These are phyloP conservation scores for Populus simonii DNA, from an alignment of 345 rosid species.

Conservation along the genomic window DNA sequence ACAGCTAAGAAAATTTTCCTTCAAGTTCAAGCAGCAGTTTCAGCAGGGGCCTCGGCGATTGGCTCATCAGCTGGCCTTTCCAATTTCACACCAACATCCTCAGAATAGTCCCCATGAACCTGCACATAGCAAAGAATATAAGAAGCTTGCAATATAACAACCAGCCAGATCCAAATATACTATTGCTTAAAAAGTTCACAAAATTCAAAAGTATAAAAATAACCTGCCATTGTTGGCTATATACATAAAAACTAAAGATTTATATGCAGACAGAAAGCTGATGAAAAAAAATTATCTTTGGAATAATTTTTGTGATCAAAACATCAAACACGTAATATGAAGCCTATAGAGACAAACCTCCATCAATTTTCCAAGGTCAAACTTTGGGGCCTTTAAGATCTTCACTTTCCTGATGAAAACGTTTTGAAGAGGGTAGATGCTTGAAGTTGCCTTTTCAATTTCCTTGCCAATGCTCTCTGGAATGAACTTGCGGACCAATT, in stretches of 20 bases:
- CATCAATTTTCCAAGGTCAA: constrained; percentile 98
- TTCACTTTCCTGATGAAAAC: constrained; percentile 90
- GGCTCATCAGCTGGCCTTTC: constrained; percentile 83
- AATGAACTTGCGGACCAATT: constrained; percentile 69
- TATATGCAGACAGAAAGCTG: not conserved
- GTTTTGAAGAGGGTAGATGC: constrained; percentile 85
- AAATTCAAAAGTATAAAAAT: too few species aligned
- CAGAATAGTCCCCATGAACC: constrained; percentile 87
- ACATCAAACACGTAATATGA: not conserved
- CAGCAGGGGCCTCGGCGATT: constrained; percentile 54
- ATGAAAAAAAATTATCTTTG: not conserved
- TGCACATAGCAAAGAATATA: constrained; percentile 15
- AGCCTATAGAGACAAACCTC: constrained; percentile 39
- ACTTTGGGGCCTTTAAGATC: constrained; percentile 91
- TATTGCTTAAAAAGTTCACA: not conserved
- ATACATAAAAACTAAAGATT: not conserved
- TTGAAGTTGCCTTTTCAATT: constrained; percentile 77
- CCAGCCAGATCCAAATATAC: not conserved
- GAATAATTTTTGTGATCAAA: too few species aligned
- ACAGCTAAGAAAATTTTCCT: not conserved
- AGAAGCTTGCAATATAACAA: not conserved
- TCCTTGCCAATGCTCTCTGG: constrained; percentile 86
- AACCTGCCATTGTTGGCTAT: not conserved
- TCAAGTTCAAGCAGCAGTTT: constrained; percentile 12
- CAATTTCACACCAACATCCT: constrained; percentile 76